Evolutionary conservation across 306 rosid genomes (phyloP).

Genomic region (Vachellia collinsii): DNA sequence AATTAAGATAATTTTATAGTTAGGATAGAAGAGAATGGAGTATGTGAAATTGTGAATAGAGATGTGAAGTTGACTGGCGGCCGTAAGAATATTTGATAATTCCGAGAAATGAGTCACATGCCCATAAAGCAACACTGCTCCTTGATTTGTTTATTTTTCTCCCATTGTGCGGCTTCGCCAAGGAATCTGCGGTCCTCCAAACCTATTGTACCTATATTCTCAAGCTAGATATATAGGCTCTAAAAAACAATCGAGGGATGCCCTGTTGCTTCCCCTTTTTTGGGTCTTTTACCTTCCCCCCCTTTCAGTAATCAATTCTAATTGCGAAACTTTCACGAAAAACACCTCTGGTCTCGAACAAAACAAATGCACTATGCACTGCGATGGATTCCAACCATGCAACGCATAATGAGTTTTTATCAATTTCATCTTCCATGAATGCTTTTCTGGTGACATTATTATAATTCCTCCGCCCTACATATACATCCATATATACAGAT

Average conservation of each 20-base stretch:
- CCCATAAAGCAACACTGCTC: neutral
- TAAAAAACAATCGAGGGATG: neutral
- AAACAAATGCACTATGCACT: slow-evolving; percentile 14
- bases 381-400: slow-evolving; percentile 42
- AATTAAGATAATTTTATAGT: too few species aligned
- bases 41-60: neutral
- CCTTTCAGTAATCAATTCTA: neutral
- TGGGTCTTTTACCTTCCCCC: neutral
- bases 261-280: neutral
- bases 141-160: neutral
- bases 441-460: neutral
- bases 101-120: slow-evolving; percentile 2
- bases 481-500: neutral
- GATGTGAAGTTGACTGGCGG: neutral
- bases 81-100: neutral
- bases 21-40: too few species aligned
- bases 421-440: neutral
- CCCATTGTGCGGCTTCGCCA: neutral
- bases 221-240: neutral
- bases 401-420: slow-evolving; percentile 16
- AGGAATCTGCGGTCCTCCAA: neutral
- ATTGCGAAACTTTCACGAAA: too few species aligned
- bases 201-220: neutral
- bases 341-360: neutral
- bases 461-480: neutral